These are phyloP conservation scores for Ceratocystis lukuohia DNA, from an alignment of 2,329 filamentous ascomycete genomes.

Conservation along the genomic window DNA sequence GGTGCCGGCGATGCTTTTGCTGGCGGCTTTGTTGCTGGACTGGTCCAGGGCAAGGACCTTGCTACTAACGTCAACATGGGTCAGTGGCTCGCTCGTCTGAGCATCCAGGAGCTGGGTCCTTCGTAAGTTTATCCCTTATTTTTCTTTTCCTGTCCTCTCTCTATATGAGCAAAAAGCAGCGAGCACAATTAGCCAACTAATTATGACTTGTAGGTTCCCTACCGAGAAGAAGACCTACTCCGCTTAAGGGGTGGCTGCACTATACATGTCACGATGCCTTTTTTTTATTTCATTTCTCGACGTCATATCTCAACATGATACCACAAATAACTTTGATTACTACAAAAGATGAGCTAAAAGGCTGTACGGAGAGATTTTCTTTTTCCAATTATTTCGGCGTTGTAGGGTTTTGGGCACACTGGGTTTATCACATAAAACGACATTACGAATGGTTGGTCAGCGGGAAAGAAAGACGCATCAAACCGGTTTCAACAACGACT, in stretches of 20 bases:
- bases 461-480: slow-evolving; percentile 19
- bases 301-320: slow-evolving; percentile 19
- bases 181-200: neutral
- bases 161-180: neutral
- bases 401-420: slow-evolving; percentile 19
- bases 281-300: slow-evolving; percentile 4
- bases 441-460: slow-evolving; percentile 16
- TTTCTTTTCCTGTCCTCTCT: neutral
- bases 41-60: slow-evolving; percentile 71
- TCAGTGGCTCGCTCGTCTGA: slow-evolving; percentile 88
- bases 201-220: slow-evolving; percentile 47
- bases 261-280: neutral
- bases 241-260: slow-evolving; percentile 23
- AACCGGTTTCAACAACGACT: slow-evolving; percentile 44
- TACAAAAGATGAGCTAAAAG: neutral
- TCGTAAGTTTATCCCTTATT: slow-evolving; percentile 51
- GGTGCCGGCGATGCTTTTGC: slow-evolving; percentile 96
- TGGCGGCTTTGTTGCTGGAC: slow-evolving; percentile 79
- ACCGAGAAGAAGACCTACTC: slow-evolving; percentile 69
- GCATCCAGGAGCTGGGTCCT: slow-evolving; percentile 89
- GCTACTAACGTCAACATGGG: slow-evolving; percentile 76
- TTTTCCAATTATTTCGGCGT: slow-evolving; percentile 13
- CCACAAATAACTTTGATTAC: slow-evolving; percentile 3
- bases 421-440: slow-evolving; percentile 14
- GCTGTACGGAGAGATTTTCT: slow-evolving; percentile 1